Evolutionary conservation across 1,284 basidiomycete species (phyloP).

Genomic region (Austroboletus novae-zelandiae): DNA sequence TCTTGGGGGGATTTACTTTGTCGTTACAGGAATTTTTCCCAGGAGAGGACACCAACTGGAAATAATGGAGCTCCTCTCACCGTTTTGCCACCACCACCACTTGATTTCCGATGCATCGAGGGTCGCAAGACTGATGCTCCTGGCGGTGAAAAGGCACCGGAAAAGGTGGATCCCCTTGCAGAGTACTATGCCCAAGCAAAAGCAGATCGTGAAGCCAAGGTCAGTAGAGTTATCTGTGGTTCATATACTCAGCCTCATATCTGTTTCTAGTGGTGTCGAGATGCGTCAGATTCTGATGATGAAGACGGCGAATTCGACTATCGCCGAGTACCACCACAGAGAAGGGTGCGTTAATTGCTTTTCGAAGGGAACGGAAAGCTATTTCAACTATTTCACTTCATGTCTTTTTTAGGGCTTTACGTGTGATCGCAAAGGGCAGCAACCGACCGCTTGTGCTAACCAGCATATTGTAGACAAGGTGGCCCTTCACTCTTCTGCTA

Average conservation of each 20-base stretch:
- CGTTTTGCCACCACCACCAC: conserved; percentile 28
- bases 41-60: conserved; percentile 12
- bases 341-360: conserved; percentile 13
- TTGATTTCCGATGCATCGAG: conserved; percentile 17
- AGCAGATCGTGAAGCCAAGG: conserved; percentile 44
- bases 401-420: conserved; percentile 48
- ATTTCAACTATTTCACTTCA: not conserved
- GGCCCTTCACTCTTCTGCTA: not conserved
- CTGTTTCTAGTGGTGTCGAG: conserved; percentile 21
- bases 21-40: conserved; percentile 35
- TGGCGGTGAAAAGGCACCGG: conserved; percentile 2
- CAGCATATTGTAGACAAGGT: conserved; percentile 71
- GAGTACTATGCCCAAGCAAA: conserved; percentile 59
- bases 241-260: not conserved
- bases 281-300: conserved; percentile 27
- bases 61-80: conserved; percentile 8
- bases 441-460: conserved; percentile 44
- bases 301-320: conserved; percentile 7
- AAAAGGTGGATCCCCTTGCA: conserved; percentile 53
- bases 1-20: not conserved
- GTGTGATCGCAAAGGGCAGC: conserved; percentile 50
- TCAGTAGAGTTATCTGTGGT: conserved; percentile 22
- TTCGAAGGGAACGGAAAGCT: not conserved
- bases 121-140: conserved; percentile 2
- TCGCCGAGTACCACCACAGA: not conserved